phyloP scores from a whole-genome alignment of 2,329 filamentous ascomycete genomes.

The Fusarium oxysporum region DNA sequence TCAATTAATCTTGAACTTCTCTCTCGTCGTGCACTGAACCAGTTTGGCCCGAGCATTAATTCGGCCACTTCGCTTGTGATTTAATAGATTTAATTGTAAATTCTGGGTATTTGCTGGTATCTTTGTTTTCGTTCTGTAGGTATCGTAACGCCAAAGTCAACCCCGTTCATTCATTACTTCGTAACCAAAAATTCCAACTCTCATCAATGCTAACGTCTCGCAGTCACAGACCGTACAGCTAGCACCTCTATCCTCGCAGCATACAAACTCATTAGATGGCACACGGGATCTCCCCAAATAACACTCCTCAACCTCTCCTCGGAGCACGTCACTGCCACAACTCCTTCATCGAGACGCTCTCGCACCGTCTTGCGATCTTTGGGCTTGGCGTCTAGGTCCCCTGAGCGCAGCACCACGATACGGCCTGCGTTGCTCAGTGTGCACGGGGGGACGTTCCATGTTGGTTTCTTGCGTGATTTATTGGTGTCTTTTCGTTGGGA shows the following conservation, averaged over 20 bases:
- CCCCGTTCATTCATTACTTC: slow-evolving; percentile 13
- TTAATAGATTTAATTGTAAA: background rate
- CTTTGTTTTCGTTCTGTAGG: slow-evolving; percentile 19
- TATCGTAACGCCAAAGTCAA: slow-evolving; percentile 30
- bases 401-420: slow-evolving; percentile 73
- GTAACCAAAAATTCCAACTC: slow-evolving; percentile 3
- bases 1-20: background rate
- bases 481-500: slow-evolving; percentile 29
- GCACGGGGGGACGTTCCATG: slow-evolving; percentile 74
- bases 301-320: slow-evolving; percentile 76
- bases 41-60: no score
- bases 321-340: slow-evolving; percentile 75
- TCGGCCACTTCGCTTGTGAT: background rate
- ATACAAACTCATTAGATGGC: slow-evolving; percentile 85
- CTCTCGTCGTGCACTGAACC: background rate
- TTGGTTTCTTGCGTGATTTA: slow-evolving; percentile 48
- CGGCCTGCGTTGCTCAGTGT: slow-evolving; percentile 77
- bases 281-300: slow-evolving; percentile 84
- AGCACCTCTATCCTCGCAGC: slow-evolving; percentile 76
- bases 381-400: slow-evolving; percentile 51
- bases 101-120: slow-evolving; percentile 24
- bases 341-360: slow-evolving; percentile 66
- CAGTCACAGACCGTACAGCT: slow-evolving; percentile 67
- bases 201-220: slow-evolving; percentile 13
- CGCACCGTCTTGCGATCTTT: slow-evolving; percentile 61